Evolutionary conservation across 768 basidiomycete species (phyloP).

Genomic region (Kwoniella dendrophila): DNA sequence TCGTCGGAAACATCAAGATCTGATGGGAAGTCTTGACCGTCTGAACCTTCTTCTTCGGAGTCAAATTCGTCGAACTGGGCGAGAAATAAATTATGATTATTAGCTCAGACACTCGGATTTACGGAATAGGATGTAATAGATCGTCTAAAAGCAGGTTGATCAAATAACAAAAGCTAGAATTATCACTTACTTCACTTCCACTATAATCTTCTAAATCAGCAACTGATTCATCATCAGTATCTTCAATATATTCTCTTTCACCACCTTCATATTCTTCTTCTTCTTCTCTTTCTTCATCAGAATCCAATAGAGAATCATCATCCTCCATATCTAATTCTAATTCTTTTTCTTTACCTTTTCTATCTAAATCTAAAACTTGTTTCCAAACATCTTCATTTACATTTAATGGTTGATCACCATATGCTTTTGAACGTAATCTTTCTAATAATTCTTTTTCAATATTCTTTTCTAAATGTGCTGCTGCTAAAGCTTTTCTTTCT

Average conservation of each 20-base stretch:
- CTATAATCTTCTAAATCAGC: slow-evolving; percentile 64
- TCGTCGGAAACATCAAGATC: slow-evolving; percentile 56
- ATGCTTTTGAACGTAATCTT: slow-evolving; percentile 92
- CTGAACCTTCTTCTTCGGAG: slow-evolving; percentile 48
- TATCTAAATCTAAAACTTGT: slow-evolving; percentile 80
- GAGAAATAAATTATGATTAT: not conserved
- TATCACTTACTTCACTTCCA: slow-evolving; percentile 34
- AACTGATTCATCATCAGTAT: slow-evolving; percentile 74
- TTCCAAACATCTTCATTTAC: slow-evolving; percentile 98
- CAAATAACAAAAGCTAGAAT: not conserved
- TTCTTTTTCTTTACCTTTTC: slow-evolving; percentile 55
- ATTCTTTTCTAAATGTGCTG: slow-evolving; percentile 89
- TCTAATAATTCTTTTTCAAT: slow-evolving; percentile 96
- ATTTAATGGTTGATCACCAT: slow-evolving; percentile 95
- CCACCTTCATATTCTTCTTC: slow-evolving; percentile 62
- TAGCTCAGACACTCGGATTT: not conserved
- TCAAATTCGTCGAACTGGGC: slow-evolving; percentile 50
- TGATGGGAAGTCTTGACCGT: slow-evolving; percentile 48
- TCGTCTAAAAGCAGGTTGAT: not conserved
- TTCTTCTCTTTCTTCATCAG: slow-evolving; percentile 55
- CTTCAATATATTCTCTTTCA: slow-evolving; percentile 63
- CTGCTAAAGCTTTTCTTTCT: slow-evolving; percentile 93
- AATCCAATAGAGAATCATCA: slow-evolving; percentile 63
- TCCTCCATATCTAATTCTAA: slow-evolving; percentile 60
- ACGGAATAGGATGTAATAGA: slow-evolving; percentile 2